phyloP scores from a whole-genome alignment of 495 filamentous ascomycete genomes.

The Neurospora sp. region DNA sequence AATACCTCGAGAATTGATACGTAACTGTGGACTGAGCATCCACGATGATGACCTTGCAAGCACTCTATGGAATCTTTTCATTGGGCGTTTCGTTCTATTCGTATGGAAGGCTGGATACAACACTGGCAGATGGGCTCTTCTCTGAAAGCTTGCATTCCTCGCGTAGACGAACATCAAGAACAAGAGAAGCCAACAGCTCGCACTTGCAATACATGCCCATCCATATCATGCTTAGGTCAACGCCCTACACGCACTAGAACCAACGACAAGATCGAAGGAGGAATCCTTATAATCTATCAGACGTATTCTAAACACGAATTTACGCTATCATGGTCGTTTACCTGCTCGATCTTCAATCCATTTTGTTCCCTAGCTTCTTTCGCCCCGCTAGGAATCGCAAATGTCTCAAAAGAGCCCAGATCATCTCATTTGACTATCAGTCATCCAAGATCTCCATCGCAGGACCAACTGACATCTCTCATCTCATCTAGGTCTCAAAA shows the following conservation, averaged over 20 bases:
- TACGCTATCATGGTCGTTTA: neutral
- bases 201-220: neutral
- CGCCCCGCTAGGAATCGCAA: neutral
- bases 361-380: neutral
- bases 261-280: neutral
- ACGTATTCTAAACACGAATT: neutral
- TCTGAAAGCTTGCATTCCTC: neutral
- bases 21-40: neutral
- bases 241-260: neutral
- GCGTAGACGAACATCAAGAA: neutral
- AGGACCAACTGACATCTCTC: neutral
- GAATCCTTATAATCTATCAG: neutral
- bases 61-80: too few species aligned
- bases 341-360: neutral
- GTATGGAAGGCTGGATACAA: neutral
- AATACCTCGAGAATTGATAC: neutral
- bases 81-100: neutral
- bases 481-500: slow-evolving; percentile 13
- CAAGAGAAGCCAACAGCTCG: neutral
- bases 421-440: neutral
- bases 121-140: too few species aligned
- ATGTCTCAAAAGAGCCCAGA: neutral
- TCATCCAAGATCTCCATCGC: neutral
- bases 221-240: neutral
- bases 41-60: neutral